Evolutionary conservation across 768 basidiomycete genomes (phyloP), one percentile per base, ranked within the genome.

Genomic region (Pleurotus platypus): DNA sequence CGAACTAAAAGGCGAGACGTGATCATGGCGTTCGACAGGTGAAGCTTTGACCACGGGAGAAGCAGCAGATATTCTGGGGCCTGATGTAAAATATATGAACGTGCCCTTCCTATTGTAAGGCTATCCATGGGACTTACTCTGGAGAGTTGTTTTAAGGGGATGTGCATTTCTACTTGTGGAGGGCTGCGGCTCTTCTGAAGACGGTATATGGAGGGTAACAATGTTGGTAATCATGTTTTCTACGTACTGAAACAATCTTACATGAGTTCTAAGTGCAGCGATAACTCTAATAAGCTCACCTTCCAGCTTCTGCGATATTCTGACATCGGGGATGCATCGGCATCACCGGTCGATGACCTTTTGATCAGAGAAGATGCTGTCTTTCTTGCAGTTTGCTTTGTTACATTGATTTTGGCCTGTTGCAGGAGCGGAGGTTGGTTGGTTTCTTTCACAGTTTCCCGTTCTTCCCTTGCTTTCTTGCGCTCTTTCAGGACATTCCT

Each of bases 401-500:
- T 11, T 18, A 42, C 15, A 20, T 42, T 40, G 51, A 54, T 54
- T 26, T 13, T 42, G 22, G 39, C 39, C 38, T 54, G 51, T 26
- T 40, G 51, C 39, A 54, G 18, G 8, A 22, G 35, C 18, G 22
- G 16, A n/a, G 39, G n/a, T 42, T 24, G 22, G 4, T 16, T n/a
- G 27, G 20, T 12, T 24, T n/a, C 9, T n/a, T 40, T 20, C 9
- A 18, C 39, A 24, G n/a, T 22, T 54, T 22, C 13, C 40, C 16
- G 42, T 13, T 62, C 63, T 42, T 64, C 59, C 46, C 51, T 58
- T 48, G 69, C 69, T 57, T 72, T 66, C 59, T 78, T 81, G 57
- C 70, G 70, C 38, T 80, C 62, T 70, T 78, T 85, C 43, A 80
- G 66, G 24, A 78, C 59, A 58, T 80, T 79, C 27, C 77, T 80